Base-by-base conservation (phyloP, 1,284 basidiomycete species). In the Fomitopsis palustris region DNA sequence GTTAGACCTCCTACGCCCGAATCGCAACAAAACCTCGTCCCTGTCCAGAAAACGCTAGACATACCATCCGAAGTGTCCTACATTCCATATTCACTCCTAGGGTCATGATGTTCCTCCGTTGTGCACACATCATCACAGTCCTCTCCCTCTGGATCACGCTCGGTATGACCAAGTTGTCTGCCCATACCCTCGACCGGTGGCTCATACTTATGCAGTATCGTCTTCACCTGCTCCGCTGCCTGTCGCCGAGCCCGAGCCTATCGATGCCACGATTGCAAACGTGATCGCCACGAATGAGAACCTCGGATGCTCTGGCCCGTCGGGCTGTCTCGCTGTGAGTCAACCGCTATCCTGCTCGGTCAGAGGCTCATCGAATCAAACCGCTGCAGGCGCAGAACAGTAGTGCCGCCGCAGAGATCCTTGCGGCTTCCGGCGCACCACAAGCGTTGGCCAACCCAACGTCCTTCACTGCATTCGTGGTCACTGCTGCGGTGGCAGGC, bases 261-360 rank as follows among this genome's bases (percentile, higher is more conserved):
- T 59, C 23, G 58, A 59, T 23, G 17, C 54, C 1, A 59, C 37
- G 3, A 47, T 59, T 23, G 58, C 58, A 38, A 31, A 59, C n/a
- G 27, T 55, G 17, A 55, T 59, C 21, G 58, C 58, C n/a, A 38
- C 23, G 16, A 59, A 59, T 17, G 37, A 59, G 17, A 59, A 59
- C 27, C 17, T 52, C 4, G 58, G 58, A 27, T 59, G 58, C 37
- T 39, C 58, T 9, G 57, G 39, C 8, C 52, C 51, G 19, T 37
- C 35, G 23, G 58, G 58, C 4, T 59, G 58, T 17, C 6, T 43
- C 23, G 58, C 53, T 12, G 58, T 59, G 9, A 59, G 58, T 51
- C 29, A 19, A 12, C 21, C 8, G 16, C 10, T 17, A 35, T 35
- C 27, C 14, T 19, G 21, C 12, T 27, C 25, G 10, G 23, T 5